Evolutionary conservation across 2,329 filamentous ascomycete genomes (phyloP).

Genomic region (Sporothrix variecibatus): DNA sequence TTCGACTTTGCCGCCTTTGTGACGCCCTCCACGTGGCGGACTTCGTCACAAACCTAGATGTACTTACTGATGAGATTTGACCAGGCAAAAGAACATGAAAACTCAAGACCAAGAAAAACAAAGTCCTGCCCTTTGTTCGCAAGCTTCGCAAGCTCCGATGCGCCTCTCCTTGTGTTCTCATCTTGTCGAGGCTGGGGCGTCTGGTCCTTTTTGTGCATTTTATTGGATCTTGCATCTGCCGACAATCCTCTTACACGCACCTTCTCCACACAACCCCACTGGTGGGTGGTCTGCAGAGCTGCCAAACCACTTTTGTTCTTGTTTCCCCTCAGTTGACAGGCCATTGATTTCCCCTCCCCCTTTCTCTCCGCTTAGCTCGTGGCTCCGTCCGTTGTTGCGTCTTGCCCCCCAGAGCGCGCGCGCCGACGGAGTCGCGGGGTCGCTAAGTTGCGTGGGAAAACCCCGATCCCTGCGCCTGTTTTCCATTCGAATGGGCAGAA

Average conservation of each 20-base stretch:
- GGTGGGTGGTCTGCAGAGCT: constrained; percentile 16
- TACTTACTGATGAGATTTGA: not conserved
- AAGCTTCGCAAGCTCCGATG: not conserved
- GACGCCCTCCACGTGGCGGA: not conserved
- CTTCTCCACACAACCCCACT: constrained; percentile 27
- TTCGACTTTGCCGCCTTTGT: not conserved
- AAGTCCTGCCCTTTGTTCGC: not conserved
- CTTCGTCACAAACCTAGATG: not conserved
- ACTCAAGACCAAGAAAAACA: not conserved
- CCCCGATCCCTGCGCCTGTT: not conserved
- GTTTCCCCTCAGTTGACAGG: constrained; percentile 26
- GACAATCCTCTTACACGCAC: constrained; percentile 23
- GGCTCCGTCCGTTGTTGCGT: constrained; percentile 4
- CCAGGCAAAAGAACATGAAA: not conserved
- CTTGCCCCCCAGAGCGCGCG: not conserved
- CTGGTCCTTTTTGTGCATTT: constrained; percentile 9
- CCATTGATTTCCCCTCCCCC: constrained; percentile 13
- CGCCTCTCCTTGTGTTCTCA: not conserved
- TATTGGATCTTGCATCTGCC: constrained; percentile 31
- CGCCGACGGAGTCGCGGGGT: not conserved
- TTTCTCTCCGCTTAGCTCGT: not conserved
- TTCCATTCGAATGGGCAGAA: not conserved
- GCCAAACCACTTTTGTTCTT: constrained; percentile 14
- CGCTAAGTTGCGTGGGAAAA: not conserved
- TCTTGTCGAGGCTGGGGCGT: not conserved